Percentiles rank a stretch among this genome's conserved stretches.
phyloP scores from a whole-genome alignment of 805 yeast species.

The Candida adriatica region DNA sequence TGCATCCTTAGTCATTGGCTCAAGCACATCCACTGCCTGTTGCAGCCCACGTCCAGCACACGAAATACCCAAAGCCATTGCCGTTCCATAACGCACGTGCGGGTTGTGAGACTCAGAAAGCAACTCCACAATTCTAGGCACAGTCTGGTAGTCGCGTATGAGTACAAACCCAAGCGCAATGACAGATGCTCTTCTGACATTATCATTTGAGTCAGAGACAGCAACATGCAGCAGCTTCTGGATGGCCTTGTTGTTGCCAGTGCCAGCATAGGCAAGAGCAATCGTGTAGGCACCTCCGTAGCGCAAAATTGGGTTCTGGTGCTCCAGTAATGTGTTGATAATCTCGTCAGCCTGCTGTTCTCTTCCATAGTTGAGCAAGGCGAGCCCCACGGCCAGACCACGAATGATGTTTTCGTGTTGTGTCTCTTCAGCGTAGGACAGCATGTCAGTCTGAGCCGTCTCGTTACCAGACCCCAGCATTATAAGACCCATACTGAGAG shows the following conservation, averaged over 20 bases:
- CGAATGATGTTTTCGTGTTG: slow-evolving; percentile 93
- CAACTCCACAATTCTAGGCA: slow-evolving; percentile 91
- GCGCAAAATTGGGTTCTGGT: slow-evolving; percentile 78
- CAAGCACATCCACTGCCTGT: slow-evolving; percentile 86
- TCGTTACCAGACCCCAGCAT: slow-evolving; percentile 87
- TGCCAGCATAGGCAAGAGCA: slow-evolving; percentile 95
- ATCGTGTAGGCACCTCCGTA: slow-evolving; percentile 95
- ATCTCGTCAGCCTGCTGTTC: slow-evolving; percentile 72
- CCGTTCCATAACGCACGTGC: slow-evolving; percentile 97
- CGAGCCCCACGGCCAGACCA: slow-evolving; percentile 86
- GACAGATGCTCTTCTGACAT: slow-evolving; percentile 94
- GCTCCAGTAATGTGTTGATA: slow-evolving; percentile 59
- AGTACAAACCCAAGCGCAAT: slow-evolving; percentile 86
- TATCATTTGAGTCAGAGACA: slow-evolving; percentile 93
- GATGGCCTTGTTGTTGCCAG: slow-evolving; percentile 85
- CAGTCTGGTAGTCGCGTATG: slow-evolving; percentile 84
- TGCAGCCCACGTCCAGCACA: slow-evolving; percentile 92
- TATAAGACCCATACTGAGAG: slow-evolving; percentile 90
- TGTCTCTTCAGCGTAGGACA: slow-evolving; percentile 87
- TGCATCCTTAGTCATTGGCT: slow-evolving; percentile 87
- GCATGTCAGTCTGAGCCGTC: slow-evolving; percentile 68
- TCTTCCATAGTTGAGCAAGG: slow-evolving; percentile 77
- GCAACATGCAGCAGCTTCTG: slow-evolving; percentile 85
- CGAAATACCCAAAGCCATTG: slow-evolving; percentile 92
- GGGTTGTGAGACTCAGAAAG: slow-evolving; percentile 94